These are phyloP conservation scores for Lagerstroemia speciosa DNA, from an alignment of 345 rosid genomes.

Conservation along the genomic window DNA sequence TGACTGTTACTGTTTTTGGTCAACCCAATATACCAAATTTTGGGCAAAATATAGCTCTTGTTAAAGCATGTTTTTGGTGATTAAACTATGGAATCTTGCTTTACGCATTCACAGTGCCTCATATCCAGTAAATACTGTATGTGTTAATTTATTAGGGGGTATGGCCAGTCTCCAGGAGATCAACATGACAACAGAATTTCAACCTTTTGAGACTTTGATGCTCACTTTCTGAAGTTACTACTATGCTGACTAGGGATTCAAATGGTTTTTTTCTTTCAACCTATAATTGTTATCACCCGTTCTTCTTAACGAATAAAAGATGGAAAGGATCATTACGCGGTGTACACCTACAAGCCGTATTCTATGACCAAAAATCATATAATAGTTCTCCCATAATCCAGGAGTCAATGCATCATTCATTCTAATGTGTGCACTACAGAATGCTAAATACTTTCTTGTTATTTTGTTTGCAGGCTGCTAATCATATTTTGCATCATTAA, in stretches of 20 bases:
- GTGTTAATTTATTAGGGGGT: not conserved
- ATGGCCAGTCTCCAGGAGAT: not conserved
- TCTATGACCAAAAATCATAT: not conserved
- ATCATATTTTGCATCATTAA: constrained; percentile 74
- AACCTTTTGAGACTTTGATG: not conserved
- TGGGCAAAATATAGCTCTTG: not conserved
- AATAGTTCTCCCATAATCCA: not conserved
- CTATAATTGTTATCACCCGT: not conserved
- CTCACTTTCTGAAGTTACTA: not conserved
- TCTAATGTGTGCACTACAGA: not conserved
- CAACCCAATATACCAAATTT: not conserved
- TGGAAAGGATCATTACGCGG: not conserved
- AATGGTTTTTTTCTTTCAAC: not conserved
- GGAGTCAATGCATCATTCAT: not conserved
- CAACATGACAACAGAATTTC: not conserved
- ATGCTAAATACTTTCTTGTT: not conserved
- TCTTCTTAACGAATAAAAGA: not conserved
- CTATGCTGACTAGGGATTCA: not conserved
- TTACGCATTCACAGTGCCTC: not conserved
- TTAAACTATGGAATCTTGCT: not conserved
- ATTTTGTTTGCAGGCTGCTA: constrained; percentile 57
- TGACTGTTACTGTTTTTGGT: not conserved
- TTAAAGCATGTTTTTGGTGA: not conserved
- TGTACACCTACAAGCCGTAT: not conserved
- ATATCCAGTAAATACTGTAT: not conserved